These are phyloP conservation scores for Salix udensis DNA, from an alignment of 345 rosid genomes.

Conservation along the genomic window DNA sequence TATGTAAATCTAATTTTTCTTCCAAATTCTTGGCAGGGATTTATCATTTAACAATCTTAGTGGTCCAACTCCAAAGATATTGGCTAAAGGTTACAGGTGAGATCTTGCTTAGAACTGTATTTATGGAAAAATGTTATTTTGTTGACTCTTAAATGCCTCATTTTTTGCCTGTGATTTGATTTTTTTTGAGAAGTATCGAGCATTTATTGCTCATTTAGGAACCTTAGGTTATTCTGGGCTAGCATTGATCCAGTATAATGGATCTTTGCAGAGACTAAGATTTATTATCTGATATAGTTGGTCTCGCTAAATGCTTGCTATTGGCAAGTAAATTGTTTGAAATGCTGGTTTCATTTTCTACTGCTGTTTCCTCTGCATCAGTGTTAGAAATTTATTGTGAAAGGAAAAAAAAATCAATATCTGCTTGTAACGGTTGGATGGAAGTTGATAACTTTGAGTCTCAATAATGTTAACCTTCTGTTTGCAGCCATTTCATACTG, in stretches of 20 bases:
- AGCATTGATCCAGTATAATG: neutral
- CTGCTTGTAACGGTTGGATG: neutral
- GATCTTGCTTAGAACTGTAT: neutral
- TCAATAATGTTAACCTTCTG: neutral
- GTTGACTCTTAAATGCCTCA: neutral
- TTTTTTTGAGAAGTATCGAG: neutral
- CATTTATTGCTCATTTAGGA: neutral
- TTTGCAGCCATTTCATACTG: conserved; percentile 10
- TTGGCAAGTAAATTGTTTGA: neutral
- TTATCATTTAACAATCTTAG: conserved; percentile 88
- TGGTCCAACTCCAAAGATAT: conserved; percentile 78
- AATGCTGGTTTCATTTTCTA: neutral
- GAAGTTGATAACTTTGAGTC: neutral
- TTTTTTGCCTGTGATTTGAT: neutral
- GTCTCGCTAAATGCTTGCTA: neutral
- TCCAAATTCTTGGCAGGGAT: conserved; percentile 47
- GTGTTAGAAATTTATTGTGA: neutral
- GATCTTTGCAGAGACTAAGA: neutral
- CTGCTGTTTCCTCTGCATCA: neutral
- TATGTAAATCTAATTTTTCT: neutral
- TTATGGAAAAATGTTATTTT: neutral
- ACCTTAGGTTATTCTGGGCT: neutral
- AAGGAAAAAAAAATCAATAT: too few species aligned
- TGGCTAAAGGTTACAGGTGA: conserved; percentile 86
- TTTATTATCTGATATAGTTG: neutral